phyloP scores from a whole-genome alignment of 139 green algal genomes.

The Edaphochlamys debaryana region DNA sequence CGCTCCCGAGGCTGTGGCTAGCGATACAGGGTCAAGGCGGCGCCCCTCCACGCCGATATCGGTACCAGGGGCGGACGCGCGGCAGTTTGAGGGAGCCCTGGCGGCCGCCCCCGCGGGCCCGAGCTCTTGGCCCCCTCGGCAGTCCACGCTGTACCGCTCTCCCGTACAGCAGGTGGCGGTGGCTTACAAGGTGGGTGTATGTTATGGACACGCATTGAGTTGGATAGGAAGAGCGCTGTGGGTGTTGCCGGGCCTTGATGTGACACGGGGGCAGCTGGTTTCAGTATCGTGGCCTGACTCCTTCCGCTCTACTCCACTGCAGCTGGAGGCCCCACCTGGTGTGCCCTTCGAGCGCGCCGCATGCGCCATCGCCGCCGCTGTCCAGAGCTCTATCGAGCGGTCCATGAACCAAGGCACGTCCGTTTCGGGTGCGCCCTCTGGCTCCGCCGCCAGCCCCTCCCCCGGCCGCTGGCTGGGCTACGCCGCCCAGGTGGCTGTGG shows the following conservation, averaged over 20 bases:
- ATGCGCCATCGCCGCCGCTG: background rate
- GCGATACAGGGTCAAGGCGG: too few species aligned
- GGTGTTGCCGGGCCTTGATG: too few species aligned
- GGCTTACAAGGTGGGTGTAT: background rate
- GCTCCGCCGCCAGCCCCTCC: background rate
- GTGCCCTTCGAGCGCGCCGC: conserved; percentile 1
- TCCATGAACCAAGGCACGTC: background rate
- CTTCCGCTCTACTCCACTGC: background rate
- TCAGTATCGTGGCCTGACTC: too few species aligned
- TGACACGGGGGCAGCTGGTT: too few species aligned
- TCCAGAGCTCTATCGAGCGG: background rate
- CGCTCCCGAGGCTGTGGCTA: too few species aligned
- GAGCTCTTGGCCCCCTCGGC: too few species aligned
- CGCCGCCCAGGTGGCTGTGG: background rate
- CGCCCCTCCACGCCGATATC: too few species aligned
- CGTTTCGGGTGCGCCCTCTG: background rate
- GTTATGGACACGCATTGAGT: too few species aligned
- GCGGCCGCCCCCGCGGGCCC: too few species aligned
- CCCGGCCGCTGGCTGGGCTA: background rate
- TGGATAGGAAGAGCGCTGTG: too few species aligned
- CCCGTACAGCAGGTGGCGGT: background rate
- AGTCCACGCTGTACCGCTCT: background rate
- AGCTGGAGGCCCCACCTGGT: background rate
- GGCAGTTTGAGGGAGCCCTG: too few species aligned
- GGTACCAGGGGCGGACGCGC: too few species aligned